Base-by-base conservation (phyloP, 805 yeast genomes). In the Tetrapisispora fleetii region DNA sequence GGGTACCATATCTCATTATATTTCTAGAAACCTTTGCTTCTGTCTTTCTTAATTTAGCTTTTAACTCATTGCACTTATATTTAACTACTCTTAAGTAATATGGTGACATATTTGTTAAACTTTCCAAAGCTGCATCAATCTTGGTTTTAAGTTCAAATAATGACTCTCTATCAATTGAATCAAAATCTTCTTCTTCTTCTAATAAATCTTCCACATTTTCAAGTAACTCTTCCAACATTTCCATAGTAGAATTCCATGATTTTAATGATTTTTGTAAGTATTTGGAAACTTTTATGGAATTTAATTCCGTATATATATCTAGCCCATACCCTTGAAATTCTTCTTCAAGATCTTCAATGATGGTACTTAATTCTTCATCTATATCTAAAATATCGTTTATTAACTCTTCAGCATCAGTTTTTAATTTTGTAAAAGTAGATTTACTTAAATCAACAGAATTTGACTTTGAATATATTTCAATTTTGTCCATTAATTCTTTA, bases 221-320 rank as follows among this genome's bases (percentile, higher is more conserved):
- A 6, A 55, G 41, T 4, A 52, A 47, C 21, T 50, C 50, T 38
- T 54, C 48, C 17, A 63, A 48, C 10, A 39, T 36, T 3, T 46
- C 33, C 2, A 57, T 5, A 3, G 52, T 52, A 3, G 51, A 47
- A 27, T 57, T 47, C 52, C 56, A 53, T 10, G 18, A 10, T 24
- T 41, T 28, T 14, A 51, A 43, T 3, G 58, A 37, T 10, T 49
- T 50, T 6, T 52, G 27, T 11, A 60, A 38, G 37, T 57, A 54
- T 27, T 53, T 42, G n/a, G 67, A 62, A 13, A 55, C 39, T 48
- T 71, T 72, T 40, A 79, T 58, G 52, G 76, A 71, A 36, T 67
- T 66, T 50, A 73, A 74, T 54, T 77, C 81, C 49, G 73, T 71
- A 37, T 75, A 77, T 51, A 75, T 78, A 55, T 80, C 77, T 21